These are phyloP conservation scores for Lasiodiplodia sp. DNA, from an alignment of 2,329 filamentous ascomycete species.

Conservation along the genomic window DNA sequence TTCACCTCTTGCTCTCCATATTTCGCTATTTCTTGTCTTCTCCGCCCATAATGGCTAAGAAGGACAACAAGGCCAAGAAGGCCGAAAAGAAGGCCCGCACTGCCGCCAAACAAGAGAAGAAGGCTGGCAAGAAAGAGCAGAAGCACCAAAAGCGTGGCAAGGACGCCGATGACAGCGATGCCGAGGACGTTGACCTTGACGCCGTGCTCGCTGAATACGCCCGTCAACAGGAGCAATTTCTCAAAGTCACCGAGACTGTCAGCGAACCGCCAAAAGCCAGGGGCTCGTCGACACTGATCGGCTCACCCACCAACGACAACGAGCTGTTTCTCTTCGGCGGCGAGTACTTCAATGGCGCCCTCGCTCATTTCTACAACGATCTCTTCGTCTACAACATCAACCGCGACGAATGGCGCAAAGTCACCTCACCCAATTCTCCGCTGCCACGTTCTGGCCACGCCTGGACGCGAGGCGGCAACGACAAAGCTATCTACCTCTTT, in stretches of 20 bases:
- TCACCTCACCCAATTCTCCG: constrained; percentile 90
- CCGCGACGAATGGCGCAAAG: constrained; percentile 86
- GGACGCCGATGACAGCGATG: constrained; percentile 80
- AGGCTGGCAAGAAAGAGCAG: constrained; percentile 77
- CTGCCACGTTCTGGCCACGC: constrained; percentile 92
- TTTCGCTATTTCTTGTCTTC: background rate
- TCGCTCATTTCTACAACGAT: constrained; percentile 76
- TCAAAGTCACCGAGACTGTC: constrained; percentile 87
- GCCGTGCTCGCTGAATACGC: constrained; percentile 92
- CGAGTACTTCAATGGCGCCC: constrained; percentile 92
- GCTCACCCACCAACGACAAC: constrained; percentile 84
- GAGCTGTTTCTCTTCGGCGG: constrained; percentile 92
- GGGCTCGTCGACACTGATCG: constrained; percentile 81
- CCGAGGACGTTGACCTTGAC: constrained; percentile 91
- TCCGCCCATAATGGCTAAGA: constrained; percentile 55
- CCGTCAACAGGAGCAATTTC: constrained; percentile 87
- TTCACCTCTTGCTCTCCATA: background rate
- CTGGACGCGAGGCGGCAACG: constrained; percentile 89
- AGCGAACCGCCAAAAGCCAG: constrained; percentile 77
- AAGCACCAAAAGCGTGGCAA: constrained; percentile 76
- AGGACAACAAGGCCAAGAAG: constrained; percentile 59
- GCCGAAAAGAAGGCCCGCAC: constrained; percentile 63
- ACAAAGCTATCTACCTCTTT: constrained; percentile 86
- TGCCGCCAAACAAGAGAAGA: constrained; percentile 83
- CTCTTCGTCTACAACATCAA: constrained; percentile 76